phyloP scores from a whole-genome alignment of 306 rosid genomes.

The Sphenostylis stenocarpa region DNA sequence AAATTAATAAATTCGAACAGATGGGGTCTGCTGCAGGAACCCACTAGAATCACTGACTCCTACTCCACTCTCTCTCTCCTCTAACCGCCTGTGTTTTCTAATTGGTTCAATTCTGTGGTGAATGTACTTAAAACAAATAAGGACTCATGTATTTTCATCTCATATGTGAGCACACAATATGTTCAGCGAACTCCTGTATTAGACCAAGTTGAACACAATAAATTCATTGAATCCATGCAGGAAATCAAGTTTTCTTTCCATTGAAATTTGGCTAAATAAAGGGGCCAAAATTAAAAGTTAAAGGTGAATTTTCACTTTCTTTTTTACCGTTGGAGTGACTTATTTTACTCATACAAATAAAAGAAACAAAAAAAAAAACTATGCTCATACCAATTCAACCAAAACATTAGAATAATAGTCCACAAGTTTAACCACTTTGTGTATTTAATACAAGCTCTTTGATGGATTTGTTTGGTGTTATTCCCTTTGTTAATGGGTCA shows the following conservation, averaged over 20 bases:
- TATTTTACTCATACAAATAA: not conserved
- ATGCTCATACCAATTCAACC: constrained; percentile 57
- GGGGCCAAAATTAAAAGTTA: constrained; percentile 25
- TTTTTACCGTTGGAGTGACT: not conserved
- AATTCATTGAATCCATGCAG: constrained; percentile 30
- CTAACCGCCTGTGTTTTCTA: constrained; percentile 69
- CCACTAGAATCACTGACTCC: constrained; percentile 87
- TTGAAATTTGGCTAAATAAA: constrained; percentile 37
- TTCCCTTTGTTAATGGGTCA: constrained; percentile 81
- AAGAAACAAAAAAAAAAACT: not conserved
- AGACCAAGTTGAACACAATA: constrained; percentile 31
- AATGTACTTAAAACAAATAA: constrained; percentile 47
- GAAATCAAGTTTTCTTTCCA: constrained; percentile 37
- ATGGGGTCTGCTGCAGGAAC: constrained; percentile 60
- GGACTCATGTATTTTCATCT: constrained; percentile 20
- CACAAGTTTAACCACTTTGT: constrained; percentile 54
- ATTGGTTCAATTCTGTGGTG: constrained; percentile 55
- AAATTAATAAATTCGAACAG: constrained; percentile 7
- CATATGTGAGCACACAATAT: constrained; percentile 13
- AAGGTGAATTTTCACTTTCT: constrained; percentile 11
- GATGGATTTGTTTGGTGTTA: constrained; percentile 79
- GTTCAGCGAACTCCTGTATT: constrained; percentile 28
- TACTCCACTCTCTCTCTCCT: constrained; percentile 77
- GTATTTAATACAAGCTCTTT: constrained; percentile 39
- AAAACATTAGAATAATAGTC: constrained; percentile 47